Evolutionary conservation across 2,329 filamentous ascomycete species (phyloP), one percentile per base, ranked within the genome.

Genomic region (Aureobasidium melanogenum): DNA sequence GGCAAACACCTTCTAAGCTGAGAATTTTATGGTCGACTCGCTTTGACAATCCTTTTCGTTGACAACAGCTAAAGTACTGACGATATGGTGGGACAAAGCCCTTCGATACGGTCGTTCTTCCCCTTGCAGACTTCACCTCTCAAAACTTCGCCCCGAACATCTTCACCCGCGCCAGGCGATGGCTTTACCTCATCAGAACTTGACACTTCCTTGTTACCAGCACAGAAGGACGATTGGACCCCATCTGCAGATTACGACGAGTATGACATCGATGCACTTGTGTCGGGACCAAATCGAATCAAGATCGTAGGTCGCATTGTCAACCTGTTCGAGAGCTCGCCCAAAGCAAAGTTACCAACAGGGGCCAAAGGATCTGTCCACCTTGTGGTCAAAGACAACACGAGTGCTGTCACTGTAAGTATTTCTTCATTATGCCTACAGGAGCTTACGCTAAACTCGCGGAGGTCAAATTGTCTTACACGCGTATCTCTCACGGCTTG

Each of bases 361-460:
- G 74, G 75, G 41, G 79, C 81, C 2, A 76, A 77, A 63, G 80
- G 80, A 15, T 82, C 77, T 67, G 71, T 84, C 61, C 80, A 79
- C 59, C 67, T 86, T 9, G 75, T 82, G 34, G 67, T 86, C n/a
- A 80, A 79, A 52, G 84, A 86, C 68, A 76, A 82, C 46, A 79
- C 76, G 0, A 83, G 77, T 2, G 78, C 77, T 3, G 76, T 85
- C 61, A 80, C 77, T 7, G 82, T 84, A 61, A 65, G 72, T 64
- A 10, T 58, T 22, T 36, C 3, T 12, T 22, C 34, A 17, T 48
- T 3, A 10, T 24, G 24, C 22, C 8, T n/a, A 14, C 17, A 12
- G 7, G 3, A 19, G 12, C 62, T 61, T 30, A 63, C 56, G 44
- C 17, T 39, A 3, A 47, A 3, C 47, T 46, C 54, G 12, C 15